Conservation (phyloP, 2,329 filamentous ascomycete genomes). For the Neonectria ditissima region DNA sequence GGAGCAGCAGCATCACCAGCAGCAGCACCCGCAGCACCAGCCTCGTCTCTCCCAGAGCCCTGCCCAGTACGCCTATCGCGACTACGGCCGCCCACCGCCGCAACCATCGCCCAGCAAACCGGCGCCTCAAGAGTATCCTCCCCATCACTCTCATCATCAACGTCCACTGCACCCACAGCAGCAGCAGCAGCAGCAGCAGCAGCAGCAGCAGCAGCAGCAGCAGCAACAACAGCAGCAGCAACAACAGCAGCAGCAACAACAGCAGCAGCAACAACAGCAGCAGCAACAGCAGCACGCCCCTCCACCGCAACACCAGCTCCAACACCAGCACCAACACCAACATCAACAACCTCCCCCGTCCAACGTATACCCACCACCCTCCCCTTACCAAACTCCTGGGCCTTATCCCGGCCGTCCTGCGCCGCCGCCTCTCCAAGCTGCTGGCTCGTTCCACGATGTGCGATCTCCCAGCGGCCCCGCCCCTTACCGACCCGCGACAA, state of each 20-base stretch:
- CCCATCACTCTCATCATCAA: conserved; percentile 43
- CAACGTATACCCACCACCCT: conserved; percentile 53
- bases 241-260: conserved; percentile 39
- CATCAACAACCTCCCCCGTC: conserved; percentile 41
- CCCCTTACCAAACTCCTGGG: conserved; percentile 54
- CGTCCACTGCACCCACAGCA: conserved; percentile 43
- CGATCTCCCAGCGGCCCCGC: conserved; percentile 63
- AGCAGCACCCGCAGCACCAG: conserved; percentile 46
- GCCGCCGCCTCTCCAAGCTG: conserved; percentile 60
- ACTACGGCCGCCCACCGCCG: conserved; percentile 61
- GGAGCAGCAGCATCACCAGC: conserved; percentile 45
- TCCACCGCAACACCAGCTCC: conserved; percentile 20
- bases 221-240: conserved; percentile 45
- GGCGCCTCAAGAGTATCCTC: conserved; percentile 59
- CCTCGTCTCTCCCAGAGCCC: conserved; percentile 53
- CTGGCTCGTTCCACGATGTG: conserved; percentile 58
- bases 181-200: conserved; percentile 44
- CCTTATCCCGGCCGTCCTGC: conserved; percentile 58
- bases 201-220: conserved; percentile 46
- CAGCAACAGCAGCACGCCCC: conserved; percentile 41
- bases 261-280: conserved; percentile 46
- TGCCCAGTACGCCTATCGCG: conserved; percentile 61
- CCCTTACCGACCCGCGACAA: conserved; percentile 63
- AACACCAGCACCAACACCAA: conserved; percentile 28
- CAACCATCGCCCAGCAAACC: conserved; percentile 63